phyloP scores from a whole-genome alignment of 495 filamentous ascomycete genomes.

The Aspergillus avenaceus region DNA sequence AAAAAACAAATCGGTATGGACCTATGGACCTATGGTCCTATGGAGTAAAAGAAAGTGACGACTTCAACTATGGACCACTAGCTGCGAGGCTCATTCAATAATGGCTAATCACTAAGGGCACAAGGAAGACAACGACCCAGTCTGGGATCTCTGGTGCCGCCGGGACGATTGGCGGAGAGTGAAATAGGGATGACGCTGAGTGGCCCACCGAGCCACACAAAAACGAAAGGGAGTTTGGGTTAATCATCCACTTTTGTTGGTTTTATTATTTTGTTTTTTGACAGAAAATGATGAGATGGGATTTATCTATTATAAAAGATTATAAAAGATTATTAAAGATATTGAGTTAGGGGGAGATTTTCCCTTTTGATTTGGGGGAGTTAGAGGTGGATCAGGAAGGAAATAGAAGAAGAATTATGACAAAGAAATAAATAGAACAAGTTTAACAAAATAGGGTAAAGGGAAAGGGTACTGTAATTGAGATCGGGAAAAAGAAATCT shows the following conservation, averaged over 20 bases:
- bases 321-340: no score
- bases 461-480: not conserved
- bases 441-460: not conserved
- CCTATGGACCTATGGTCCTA: not conserved
- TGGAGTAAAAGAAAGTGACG: not conserved
- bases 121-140: not conserved
- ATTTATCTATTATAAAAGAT: not conserved
- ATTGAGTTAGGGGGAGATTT: no score
- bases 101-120: conserved; percentile 3
- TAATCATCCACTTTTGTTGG: not conserved
- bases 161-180: conserved; percentile 37
- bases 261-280: no score
- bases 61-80: conserved; percentile 6
- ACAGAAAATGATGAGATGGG: not conserved
- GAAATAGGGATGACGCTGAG: conserved; percentile 42
- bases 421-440: not conserved
- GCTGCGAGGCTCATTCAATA: conserved; percentile 20
- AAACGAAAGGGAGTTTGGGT: not conserved
- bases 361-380: no score
- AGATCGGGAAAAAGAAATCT: no score
- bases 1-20: not conserved
- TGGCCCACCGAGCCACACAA: conserved; percentile 49
- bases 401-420: not conserved
- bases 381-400: not conserved
- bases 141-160: conserved; percentile 12